These are phyloP conservation scores for Ceratocystiopsis brevicomis DNA, from an alignment of 2,329 filamentous ascomycete genomes.

Conservation along the genomic window DNA sequence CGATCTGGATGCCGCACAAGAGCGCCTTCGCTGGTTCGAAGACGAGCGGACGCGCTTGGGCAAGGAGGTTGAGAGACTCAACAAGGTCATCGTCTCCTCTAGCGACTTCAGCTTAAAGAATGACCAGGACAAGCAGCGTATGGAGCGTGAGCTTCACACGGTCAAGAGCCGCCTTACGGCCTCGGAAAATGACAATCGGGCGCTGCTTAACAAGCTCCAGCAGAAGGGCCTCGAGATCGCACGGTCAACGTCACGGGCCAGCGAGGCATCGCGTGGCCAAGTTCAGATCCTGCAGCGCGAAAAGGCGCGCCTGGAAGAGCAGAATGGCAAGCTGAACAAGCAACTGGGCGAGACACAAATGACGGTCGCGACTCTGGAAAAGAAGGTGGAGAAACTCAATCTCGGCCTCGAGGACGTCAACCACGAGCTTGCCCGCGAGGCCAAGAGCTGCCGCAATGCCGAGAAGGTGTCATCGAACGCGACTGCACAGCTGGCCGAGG, in stretches of 20 bases:
- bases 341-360: slow-evolving; percentile 76
- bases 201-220: slow-evolving; percentile 89
- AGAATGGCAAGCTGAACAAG: slow-evolving; percentile 60
- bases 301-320: slow-evolving; percentile 66
- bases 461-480: slow-evolving; percentile 72
- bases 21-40: slow-evolving; percentile 61
- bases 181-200: slow-evolving; percentile 90
- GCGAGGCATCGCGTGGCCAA: slow-evolving; percentile 63
- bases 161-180: slow-evolving; percentile 76
- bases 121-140: slow-evolving; percentile 82
- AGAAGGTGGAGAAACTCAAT: slow-evolving; percentile 83
- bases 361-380: slow-evolving; percentile 66
- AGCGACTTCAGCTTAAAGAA: slow-evolving; percentile 78
- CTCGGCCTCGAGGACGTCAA: slow-evolving; percentile 80
- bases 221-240: slow-evolving; percentile 96
- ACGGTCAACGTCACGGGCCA: slow-evolving; percentile 68
- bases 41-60: slow-evolving; percentile 59
- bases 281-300: slow-evolving; percentile 61
- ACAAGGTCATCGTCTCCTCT: slow-evolving; percentile 71
- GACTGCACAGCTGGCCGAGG: slow-evolving; percentile 70
- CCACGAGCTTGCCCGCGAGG: slow-evolving; percentile 77
- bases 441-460: slow-evolving; percentile 73
- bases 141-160: slow-evolving; percentile 79
- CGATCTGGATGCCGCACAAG: slow-evolving; percentile 63
- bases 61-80: slow-evolving; percentile 66